Evolutionary conservation across 495 filamentous ascomycete species (phyloP).

Genomic region (Penicillium salamii): DNA sequence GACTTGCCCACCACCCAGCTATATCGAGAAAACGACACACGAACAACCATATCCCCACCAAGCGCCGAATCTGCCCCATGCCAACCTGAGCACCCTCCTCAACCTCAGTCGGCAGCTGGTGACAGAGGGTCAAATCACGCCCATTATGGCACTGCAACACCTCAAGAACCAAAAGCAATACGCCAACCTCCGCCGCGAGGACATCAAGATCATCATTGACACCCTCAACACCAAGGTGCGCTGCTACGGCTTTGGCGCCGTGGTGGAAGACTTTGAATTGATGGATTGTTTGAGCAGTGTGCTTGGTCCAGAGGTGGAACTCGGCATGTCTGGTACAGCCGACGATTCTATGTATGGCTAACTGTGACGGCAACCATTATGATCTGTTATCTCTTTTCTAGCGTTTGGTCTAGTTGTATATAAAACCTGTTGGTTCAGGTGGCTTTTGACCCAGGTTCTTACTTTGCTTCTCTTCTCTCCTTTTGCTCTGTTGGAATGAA

Average conservation of each 20-base stretch:
- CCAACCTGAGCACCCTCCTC: conserved; percentile 74
- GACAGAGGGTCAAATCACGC: conserved; percentile 92
- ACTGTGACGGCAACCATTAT: conserved; percentile 10
- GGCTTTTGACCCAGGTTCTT: neutral
- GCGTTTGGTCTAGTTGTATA: conserved; percentile 1
- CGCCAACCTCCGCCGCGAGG: conserved; percentile 57
- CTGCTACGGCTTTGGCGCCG: conserved; percentile 82
- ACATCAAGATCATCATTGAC: conserved; percentile 70
- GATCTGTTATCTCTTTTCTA: conserved; percentile 2
- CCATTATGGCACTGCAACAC: conserved; percentile 89
- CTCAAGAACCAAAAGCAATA: conserved; percentile 71
- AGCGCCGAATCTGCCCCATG: conserved; percentile 56
- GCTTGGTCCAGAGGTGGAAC: conserved; percentile 60
- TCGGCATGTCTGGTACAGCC: conserved; percentile 24
- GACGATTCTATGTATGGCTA: conserved; percentile 42
- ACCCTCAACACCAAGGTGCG: conserved; percentile 76
- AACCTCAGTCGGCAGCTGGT: conserved; percentile 81
- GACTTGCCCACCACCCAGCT: conserved; percentile 68
- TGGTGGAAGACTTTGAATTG: conserved; percentile 83
- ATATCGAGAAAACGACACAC: conserved; percentile 41
- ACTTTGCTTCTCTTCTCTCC: neutral
- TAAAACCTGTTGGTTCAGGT: neutral
- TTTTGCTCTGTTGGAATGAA: neutral
- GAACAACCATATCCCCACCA: conserved; percentile 43
- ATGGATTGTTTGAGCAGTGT: conserved; percentile 77